A percentile compares a stretch with the other conserved stretches of the same genome.
These are phyloP conservation scores for Setaria italica DNA, from an alignment of 202 grass and related monocot species.

Conservation along the genomic window DNA sequence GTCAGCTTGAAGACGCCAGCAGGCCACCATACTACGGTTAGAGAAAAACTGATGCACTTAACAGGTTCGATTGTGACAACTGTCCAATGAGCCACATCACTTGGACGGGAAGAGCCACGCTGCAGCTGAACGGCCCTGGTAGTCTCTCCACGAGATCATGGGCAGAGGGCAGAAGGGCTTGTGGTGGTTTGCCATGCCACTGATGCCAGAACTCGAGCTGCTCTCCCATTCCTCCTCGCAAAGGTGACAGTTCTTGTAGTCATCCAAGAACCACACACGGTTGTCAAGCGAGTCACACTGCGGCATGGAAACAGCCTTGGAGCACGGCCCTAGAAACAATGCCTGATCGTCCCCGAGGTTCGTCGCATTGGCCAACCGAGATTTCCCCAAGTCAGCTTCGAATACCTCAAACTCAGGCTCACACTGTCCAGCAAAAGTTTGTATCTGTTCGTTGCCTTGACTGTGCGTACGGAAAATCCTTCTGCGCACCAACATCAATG, in stretches of 20 bases:
- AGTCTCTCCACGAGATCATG: background rate
- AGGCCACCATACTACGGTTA: too few species aligned
- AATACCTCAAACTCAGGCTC: background rate
- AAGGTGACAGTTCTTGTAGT: background rate
- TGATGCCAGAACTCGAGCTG: background rate
- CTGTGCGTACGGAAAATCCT: fast-evolving
- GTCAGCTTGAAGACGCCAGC: too few species aligned
- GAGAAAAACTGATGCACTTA: background rate
- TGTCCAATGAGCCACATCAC: background rate
- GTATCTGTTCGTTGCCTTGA: background rate
- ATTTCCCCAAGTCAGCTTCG: constrained; percentile 21
- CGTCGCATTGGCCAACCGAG: background rate
- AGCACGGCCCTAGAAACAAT: constrained; percentile 29
- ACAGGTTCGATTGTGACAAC: background rate
- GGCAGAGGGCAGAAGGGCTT: background rate
- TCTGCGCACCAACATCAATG: constrained; percentile 32
- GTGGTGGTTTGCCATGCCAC: background rate
- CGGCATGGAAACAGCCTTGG: background rate
- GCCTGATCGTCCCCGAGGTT: background rate
- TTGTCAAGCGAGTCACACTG: background rate
- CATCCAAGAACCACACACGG: constrained; percentile 15
- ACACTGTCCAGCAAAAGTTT: background rate
- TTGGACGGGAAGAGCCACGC: background rate
- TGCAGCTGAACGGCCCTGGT: background rate
- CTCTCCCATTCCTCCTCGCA: background rate